Percentiles rank a stretch among this genome's conserved stretches.
Evolutionary conservation across 495 filamentous ascomycete genomes (phyloP).

Genomic region (Pseudoneurospora amorphoporcata): DNA sequence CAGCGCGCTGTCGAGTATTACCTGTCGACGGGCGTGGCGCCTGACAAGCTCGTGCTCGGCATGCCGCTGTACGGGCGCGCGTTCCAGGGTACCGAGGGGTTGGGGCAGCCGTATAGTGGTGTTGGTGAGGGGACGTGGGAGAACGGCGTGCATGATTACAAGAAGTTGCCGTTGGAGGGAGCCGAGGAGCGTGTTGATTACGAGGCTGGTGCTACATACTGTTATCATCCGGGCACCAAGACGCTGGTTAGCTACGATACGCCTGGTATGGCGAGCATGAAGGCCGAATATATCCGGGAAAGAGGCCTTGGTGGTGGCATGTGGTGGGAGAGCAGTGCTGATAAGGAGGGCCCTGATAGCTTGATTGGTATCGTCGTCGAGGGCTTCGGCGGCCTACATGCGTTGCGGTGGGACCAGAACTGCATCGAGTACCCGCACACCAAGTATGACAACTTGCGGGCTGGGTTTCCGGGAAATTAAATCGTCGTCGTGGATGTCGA

Average conservation of each 20-base stretch:
- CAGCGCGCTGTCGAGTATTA: slow-evolving; percentile 59
- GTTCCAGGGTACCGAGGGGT: slow-evolving; percentile 67
- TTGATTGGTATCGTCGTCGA: slow-evolving; percentile 62
- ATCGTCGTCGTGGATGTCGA: not conserved
- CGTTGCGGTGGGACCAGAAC: slow-evolving; percentile 54
- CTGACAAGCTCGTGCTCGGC: slow-evolving; percentile 70
- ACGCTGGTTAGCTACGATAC: slow-evolving; percentile 77
- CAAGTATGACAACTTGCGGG: slow-evolving; percentile 71
- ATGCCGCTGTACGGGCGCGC: slow-evolving; percentile 90
- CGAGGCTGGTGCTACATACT: slow-evolving; percentile 56
- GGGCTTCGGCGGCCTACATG: slow-evolving; percentile 38
- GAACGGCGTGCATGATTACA: slow-evolving; percentile 80
- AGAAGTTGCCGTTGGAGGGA: slow-evolving; percentile 49
- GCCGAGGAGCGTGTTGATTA: slow-evolving; percentile 40
- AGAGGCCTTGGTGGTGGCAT: slow-evolving; percentile 71
- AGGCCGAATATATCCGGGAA: slow-evolving; percentile 58
- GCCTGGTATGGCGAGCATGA: slow-evolving; percentile 50
- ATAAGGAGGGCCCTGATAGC: slow-evolving; percentile 56
- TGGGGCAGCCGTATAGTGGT: slow-evolving; percentile 56
- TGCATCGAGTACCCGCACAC: slow-evolving; percentile 60
- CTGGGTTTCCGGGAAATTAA: slow-evolving; percentile 41
- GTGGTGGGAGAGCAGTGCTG: slow-evolving; percentile 94
- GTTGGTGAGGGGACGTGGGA: slow-evolving; percentile 78
- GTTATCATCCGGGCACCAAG: slow-evolving; percentile 49
- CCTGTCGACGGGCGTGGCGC: slow-evolving; percentile 47